Base-by-base conservation (phyloP, 108 stramenopile species). In the Seminavis robusta region DNA sequence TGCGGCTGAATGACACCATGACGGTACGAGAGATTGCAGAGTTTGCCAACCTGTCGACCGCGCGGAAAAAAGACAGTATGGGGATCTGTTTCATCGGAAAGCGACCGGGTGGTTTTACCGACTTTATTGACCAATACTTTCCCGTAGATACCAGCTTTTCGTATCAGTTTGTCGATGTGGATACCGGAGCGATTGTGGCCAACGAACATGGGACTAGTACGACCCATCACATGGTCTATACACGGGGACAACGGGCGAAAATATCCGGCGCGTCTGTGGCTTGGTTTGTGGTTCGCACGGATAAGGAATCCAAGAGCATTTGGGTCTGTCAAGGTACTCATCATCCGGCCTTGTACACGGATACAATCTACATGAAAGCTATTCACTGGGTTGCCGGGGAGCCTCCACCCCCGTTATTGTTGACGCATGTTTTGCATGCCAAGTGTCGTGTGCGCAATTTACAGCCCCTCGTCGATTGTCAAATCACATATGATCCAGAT, bases 41-140 rank as follows among this genome's bases (percentile, higher is more conserved):
- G 11, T 29, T 71, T 25, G 88, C 76, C 1, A 53, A 82, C 8
- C 73, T 97, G 3, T 86, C 88, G 6, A 94, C 79, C 15, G 94
- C 95, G 8, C 49, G 47, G 25, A 95, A 96, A 71, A 61, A 74
- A 48, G 97, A 98, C 36, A 84, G 81, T 11, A 87, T 94, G 76
- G 97, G 97, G 2, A 94, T 98, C 50, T 98, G 97, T 61, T 98
- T 97, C 71, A 81, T 98, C 7, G 96, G 96, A 31, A 94, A 94
- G 63, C 82, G 94, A 31, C 26, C 24, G 59, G 47, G 47, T 56
- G 75, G 80, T 36, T 87, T 94, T 74, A 79, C 71, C 15, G 71
- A 81, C 0, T 98, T 96, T 58, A 56, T 98, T 23, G 71, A 86
- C 3, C 71, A 95, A 56, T 97, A 95, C 63, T 33, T 96, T 19